A percentile compares a stretch with the other conserved stretches of the same genome.
phyloP scores from a whole-genome alignment of 2,329 filamentous ascomycete genomes.

The Ophiostoma himal-ulmi region DNA sequence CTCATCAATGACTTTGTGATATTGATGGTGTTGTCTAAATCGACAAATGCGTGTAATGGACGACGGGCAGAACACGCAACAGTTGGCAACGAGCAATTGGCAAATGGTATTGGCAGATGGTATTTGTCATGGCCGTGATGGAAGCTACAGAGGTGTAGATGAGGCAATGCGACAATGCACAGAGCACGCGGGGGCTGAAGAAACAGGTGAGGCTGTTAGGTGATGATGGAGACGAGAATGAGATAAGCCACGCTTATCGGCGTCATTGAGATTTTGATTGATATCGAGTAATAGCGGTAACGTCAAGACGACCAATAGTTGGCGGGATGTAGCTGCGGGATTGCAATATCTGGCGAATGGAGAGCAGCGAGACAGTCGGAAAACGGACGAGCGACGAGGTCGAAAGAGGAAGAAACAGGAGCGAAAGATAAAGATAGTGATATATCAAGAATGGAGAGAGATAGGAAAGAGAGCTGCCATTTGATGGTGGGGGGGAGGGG shows the following conservation, averaged over 20 bases:
- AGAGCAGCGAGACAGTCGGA: not conserved
- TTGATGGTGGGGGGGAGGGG: slow-evolving; percentile 14
- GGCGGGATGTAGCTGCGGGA: slow-evolving; percentile 18
- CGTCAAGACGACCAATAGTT: slow-evolving; percentile 21
- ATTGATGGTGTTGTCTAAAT: not conserved
- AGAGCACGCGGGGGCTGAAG: not conserved
- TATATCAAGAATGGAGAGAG: slow-evolving; percentile 18
- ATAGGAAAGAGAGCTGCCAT: slow-evolving; percentile 18
- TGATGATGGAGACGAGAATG: slow-evolving; percentile 48
- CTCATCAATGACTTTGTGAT: not conserved
- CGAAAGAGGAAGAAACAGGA: slow-evolving; percentile 11
- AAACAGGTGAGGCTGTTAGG: slow-evolving; percentile 33
- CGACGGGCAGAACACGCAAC: not conserved
- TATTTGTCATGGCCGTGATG: slow-evolving; percentile 20
- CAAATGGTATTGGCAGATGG: not conserved
- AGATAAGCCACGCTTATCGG: slow-evolving; percentile 55
- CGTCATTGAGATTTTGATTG: slow-evolving; percentile 42
- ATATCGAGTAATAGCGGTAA: slow-evolving; percentile 14
- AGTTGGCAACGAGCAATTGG: not conserved
- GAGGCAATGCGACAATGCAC: not conserved
- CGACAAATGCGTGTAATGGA: not conserved
- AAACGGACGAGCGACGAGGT: slow-evolving; percentile 7
- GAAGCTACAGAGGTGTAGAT: slow-evolving; percentile 14
- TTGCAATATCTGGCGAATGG: slow-evolving; percentile 5
- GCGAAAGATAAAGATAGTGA: slow-evolving; percentile 20